Conservation (phyloP, 331 rosid species). For the Rosa hybrid region DNA sequence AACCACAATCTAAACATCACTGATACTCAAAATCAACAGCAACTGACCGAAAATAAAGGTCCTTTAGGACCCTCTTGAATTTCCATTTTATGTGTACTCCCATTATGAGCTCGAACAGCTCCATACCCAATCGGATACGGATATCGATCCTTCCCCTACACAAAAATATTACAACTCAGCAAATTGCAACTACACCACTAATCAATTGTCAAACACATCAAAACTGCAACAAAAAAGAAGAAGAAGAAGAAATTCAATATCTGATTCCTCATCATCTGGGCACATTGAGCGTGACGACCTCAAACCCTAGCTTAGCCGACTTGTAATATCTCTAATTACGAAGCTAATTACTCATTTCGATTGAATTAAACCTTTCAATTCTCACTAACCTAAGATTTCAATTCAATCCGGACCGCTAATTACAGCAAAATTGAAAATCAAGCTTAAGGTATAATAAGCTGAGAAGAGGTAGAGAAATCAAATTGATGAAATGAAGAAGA, state of each 20-base stretch:
- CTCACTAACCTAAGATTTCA: not conserved
- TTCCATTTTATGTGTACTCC: constrained; percentile 64
- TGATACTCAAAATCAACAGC: constrained; percentile 18
- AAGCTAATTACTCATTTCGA: not conserved
- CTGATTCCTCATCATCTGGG: not conserved
- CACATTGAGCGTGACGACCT: not conserved
- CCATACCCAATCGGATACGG: constrained; percentile 84
- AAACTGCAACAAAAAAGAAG: not conserved
- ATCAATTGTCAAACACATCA: not conserved
- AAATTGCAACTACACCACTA: not conserved
- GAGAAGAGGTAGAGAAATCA: not conserved
- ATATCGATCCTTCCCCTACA: constrained; percentile 86
- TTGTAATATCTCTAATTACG: too few relatives aligned
- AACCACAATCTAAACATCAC: constrained; percentile 14
- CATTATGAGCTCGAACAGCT: constrained; percentile 68
- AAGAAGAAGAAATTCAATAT: too few relatives aligned
- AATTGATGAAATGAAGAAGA: not conserved
- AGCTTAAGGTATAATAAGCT: not conserved
- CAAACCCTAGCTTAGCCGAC: too few relatives aligned
- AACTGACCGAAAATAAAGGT: constrained; percentile 71
- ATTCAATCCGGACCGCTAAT: not conserved
- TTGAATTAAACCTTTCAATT: not conserved
- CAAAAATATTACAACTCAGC: not conserved
- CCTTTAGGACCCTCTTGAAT: constrained; percentile 84
- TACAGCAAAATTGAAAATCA: not conserved